Conservation (phyloP, 306 rosid species). For the Malus sieversii region DNA sequence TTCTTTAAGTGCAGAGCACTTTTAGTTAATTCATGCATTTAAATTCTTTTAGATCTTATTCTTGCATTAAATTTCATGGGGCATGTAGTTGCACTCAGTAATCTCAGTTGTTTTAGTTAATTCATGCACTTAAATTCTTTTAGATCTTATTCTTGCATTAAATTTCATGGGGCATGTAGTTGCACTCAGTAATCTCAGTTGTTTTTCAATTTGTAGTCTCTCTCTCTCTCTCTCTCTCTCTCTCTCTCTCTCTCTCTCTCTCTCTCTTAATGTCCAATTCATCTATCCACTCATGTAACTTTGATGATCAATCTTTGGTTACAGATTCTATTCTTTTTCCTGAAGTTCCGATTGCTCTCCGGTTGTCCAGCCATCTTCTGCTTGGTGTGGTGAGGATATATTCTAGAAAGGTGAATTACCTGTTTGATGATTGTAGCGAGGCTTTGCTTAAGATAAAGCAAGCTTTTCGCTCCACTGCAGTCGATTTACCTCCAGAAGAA, state of each 20-base stretch:
- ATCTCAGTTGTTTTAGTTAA: neutral
- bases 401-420: constrained; percentile 98
- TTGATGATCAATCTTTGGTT: constrained; percentile 15
- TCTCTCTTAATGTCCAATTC: neutral
- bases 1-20: neutral
- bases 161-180: too few species aligned
- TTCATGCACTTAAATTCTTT: too few species aligned
- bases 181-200: neutral
- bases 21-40: neutral
- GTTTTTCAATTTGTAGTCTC: neutral
- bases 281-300: constrained; percentile 17
- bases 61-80: too few species aligned
- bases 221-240: too few species aligned
- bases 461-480: constrained; percentile 96
- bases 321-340: constrained; percentile 98
- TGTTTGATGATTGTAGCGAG: constrained; percentile 98
- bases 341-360: constrained; percentile 93
- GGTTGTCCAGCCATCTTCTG: constrained; percentile 97
- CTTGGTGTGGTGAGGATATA: constrained; percentile 99
- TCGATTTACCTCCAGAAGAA: constrained; percentile 99
- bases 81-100: too few species aligned
- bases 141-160: too few species aligned
- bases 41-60: too few species aligned
- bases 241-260: too few species aligned
- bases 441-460: constrained; percentile 99